A percentile compares a stretch with the other conserved stretches of the same genome.
Evolutionary conservation across 2,329 filamentous ascomycete species (phyloP).

Genomic region (Trichoderma oligosporum): DNA sequence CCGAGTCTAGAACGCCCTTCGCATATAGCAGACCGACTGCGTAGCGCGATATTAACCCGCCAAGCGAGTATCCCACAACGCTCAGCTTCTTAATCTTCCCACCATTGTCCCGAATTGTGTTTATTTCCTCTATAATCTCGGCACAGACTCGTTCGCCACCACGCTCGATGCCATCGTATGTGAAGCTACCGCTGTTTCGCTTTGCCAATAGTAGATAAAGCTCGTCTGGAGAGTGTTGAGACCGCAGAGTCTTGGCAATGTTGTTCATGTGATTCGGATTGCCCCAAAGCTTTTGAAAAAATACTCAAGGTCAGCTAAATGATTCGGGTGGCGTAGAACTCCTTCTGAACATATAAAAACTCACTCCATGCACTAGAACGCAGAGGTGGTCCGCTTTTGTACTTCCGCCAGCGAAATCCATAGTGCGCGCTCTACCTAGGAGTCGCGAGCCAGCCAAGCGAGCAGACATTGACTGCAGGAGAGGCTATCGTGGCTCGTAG

Average conservation of each 20-base stretch:
- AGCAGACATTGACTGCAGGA: slow-evolving; percentile 8
- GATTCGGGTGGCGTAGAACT: too few relatives aligned
- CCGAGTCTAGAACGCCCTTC: slow-evolving; percentile 71
- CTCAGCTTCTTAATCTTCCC: slow-evolving; percentile 77
- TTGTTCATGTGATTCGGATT: slow-evolving; percentile 70
- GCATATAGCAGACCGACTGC: slow-evolving; percentile 79
- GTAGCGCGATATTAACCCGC: slow-evolving; percentile 82
- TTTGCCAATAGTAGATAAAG: slow-evolving; percentile 69
- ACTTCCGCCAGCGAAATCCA: slow-evolving; percentile 46
- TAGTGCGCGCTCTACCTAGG: slow-evolving; percentile 7
- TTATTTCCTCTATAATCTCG: slow-evolving; percentile 63
- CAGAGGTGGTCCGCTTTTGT: slow-evolving; percentile 64
- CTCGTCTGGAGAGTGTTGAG: slow-evolving; percentile 56
- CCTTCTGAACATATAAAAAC: slow-evolving; percentile 27
- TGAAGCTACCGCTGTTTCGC: slow-evolving; percentile 69
- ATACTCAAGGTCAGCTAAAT: slow-evolving; percentile 24
- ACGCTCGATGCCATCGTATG: slow-evolving; percentile 66
- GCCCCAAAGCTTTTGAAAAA: slow-evolving; percentile 63
- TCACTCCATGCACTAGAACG: slow-evolving; percentile 73
- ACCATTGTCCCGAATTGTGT: slow-evolving; percentile 55
- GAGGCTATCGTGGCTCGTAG: neutral
- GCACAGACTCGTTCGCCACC: slow-evolving; percentile 64
- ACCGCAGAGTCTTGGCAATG: slow-evolving; percentile 62
- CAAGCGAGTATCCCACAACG: slow-evolving; percentile 84
- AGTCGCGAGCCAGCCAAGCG: slow-evolving; percentile 14